A percentile compares a stretch with the other conserved stretches of the same genome.
Evolutionary conservation across 805 yeast species (phyloP).

Genomic region (Blastobotrys chiropterorum): DNA sequence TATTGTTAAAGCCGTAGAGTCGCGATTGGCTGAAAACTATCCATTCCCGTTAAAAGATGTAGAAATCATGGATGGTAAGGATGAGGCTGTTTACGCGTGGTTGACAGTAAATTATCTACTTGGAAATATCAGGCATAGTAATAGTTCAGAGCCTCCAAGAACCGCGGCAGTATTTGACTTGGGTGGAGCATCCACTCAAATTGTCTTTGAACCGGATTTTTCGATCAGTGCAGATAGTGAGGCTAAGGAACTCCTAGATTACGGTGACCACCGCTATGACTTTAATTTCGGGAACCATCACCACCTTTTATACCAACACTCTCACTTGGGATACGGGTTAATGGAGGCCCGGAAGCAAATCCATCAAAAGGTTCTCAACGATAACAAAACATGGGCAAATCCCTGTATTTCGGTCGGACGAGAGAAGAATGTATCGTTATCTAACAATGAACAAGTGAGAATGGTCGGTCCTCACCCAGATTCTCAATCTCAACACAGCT

Average conservation of each 20-base stretch:
- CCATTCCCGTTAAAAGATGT: slow-evolving; percentile 89
- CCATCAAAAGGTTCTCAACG: slow-evolving; percentile 54
- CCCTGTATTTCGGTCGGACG: slow-evolving; percentile 90
- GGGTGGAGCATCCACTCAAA: slow-evolving; percentile 98
- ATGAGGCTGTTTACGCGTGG: slow-evolving; percentile 99
- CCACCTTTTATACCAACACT: slow-evolving; percentile 81
- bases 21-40: slow-evolving; percentile 49
- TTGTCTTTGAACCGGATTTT: slow-evolving; percentile 75
- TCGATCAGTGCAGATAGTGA: slow-evolving; percentile 54
- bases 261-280: slow-evolving; percentile 83
- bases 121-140: slow-evolving; percentile 65
- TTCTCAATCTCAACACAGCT: slow-evolving; percentile 70
- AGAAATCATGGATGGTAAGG: slow-evolving; percentile 90
- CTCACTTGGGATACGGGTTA: slow-evolving; percentile 93
- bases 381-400: slow-evolving; percentile 38
- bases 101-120: slow-evolving; percentile 88
- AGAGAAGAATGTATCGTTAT: slow-evolving; percentile 36
- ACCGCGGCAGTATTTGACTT: slow-evolving; percentile 95
- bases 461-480: slow-evolving; percentile 56
- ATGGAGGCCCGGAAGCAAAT: slow-evolving; percentile 89
- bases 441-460: slow-evolving; percentile 34
- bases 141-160: slow-evolving; percentile 43
- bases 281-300: slow-evolving; percentile 74
- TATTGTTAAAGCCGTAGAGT: slow-evolving; percentile 70
- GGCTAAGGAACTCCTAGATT: slow-evolving; percentile 39